Evolutionary conservation across 208 protist genomes (phyloP), one percentile per base, ranked within the genome.

Genomic region (Balamuthia mandrillaris): DNA sequence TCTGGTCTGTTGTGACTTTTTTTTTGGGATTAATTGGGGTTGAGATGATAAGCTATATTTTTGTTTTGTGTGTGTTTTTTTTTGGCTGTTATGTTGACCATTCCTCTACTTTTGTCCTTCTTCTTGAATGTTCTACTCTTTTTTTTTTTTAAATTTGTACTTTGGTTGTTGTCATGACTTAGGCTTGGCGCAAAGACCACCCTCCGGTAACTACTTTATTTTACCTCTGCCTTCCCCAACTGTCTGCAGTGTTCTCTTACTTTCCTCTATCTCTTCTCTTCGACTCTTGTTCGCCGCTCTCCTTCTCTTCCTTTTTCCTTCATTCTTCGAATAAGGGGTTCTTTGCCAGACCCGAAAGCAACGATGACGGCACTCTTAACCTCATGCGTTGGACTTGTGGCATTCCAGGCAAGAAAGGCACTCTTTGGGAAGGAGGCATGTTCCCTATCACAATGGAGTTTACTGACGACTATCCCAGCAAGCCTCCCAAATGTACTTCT

Each of bases 391-490:
- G 98, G 98, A 95, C 98, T 81, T 98, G 96, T 60, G 96, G 96
- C 18, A 98, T 99, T 77, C 97, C 98, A 10, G 98, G 97, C 35
- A 98, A 97, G 84, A 49, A 91, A 18, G 96, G 81, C 42, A 97
- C 87, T 18, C 31, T 90, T 16, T 99, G 97, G 96, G 97, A 98
- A 85, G 96, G 97, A 39, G 98, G 97, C 5, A 91, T 97, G 74
- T 99, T 97, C 83, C 93, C 93, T 18, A 72, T 99, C 0, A 82
- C 87, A 12, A 92, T 99, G 37, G 86, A 93, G 77, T 99, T 99
- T 86, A 93, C 95, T 2, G 96, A 98, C 82, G 98, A 99, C 72
- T 99, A 99, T 90, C 98, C 98, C 52, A 95, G 91, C 24, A 96
- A 96, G 78, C 98, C 98, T 3, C 98, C 98, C 2, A 99, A 99